Percentiles rank a stretch among this genome's conserved stretches.
phyloP scores from a whole-genome alignment of 1,284 basidiomycete genomes.

The Omphalotus olearius region DNA sequence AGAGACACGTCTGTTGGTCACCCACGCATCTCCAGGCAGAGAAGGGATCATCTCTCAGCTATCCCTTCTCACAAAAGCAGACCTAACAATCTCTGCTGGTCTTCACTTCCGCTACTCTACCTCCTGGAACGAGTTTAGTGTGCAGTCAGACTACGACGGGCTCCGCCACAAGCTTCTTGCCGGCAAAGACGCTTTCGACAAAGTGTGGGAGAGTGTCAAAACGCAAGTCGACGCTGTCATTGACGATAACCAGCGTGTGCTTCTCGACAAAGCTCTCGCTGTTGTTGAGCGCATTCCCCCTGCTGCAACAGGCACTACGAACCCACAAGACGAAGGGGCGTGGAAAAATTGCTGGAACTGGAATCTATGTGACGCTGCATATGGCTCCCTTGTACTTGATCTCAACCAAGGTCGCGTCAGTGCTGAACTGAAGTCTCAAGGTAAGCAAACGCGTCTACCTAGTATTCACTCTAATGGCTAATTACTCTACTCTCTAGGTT shows the following conservation, averaged over 20 bases:
- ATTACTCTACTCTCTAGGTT: constrained; percentile 47
- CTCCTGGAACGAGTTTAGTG: constrained; percentile 96
- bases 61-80: constrained; percentile 87
- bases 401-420: constrained; percentile 90
- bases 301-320: constrained; percentile 50
- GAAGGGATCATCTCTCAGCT: constrained; percentile 93
- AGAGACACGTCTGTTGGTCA: constrained; percentile 92
- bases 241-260: constrained; percentile 85
- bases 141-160: constrained; percentile 86
- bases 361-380: constrained; percentile 94
- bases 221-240: constrained; percentile 88
- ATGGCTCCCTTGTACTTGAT: constrained; percentile 85
- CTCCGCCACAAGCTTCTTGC: constrained; percentile 80
- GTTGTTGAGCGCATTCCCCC: constrained; percentile 82
- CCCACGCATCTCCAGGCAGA: constrained; percentile 89
- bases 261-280: constrained; percentile 87
- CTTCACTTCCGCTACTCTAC: constrained; percentile 97
- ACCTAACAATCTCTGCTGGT: constrained; percentile 91
- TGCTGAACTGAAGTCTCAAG: constrained; percentile 90
- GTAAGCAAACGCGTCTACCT: constrained; percentile 34
- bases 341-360: constrained; percentile 99
- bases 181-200: constrained; percentile 83
- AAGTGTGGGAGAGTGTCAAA: constrained; percentile 94
- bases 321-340: constrained; percentile 66
- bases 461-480: background rate